Base-by-base conservation (phyloP, 345 rosid genomes). In the Garcia nutans region DNA sequence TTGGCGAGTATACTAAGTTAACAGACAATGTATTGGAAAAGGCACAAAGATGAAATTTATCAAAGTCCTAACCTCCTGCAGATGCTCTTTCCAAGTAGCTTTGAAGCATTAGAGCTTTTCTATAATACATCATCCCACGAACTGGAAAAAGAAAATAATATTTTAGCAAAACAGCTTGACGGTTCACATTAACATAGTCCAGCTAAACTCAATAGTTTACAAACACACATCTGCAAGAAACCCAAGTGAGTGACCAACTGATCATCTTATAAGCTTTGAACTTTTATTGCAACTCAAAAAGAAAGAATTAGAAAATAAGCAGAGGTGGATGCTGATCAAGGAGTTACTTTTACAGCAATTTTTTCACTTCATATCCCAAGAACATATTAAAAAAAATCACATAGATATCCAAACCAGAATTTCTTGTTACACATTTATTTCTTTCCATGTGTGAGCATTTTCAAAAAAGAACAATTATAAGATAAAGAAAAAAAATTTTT, bases 91-190 rank as follows among this genome's bases (percentile, higher is more conserved):
- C 99, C 85, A 95, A 82, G 85, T 89, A 90, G 56, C 89, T 78
- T 72, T 91, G 99, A 84, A 95, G 99, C 97, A 95, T 91, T 70
- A 95, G 87, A 67, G 99, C 98, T 80, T 93, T 95, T 83, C 99
- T 91, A 65, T 95, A 95, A 87, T 95, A 95, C 99, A 95, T 95
- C 99, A 95, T 95, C 72, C 99, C 99, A 69, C 99, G 99, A 83
- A 95, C 99, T 95, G 89, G 76, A 86, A 59, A 76, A 65, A 60
- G 20, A 79, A 81, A 52, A 42, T 45, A 45, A 42, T 45, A 61
- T 50, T 68, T 49, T 4, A 70, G 68, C 33, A 58, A 24, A 65
- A 73, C 63, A 64, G 12, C 55, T 12, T 12, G 20, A 20, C 19
- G 17, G 20, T 49, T 28, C 63, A 49, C 28, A 44, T 22, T 71